These are phyloP conservation scores for Globisporangium cederbergense DNA, from an alignment of 352 stramenopile species.

Conservation along the genomic window DNA sequence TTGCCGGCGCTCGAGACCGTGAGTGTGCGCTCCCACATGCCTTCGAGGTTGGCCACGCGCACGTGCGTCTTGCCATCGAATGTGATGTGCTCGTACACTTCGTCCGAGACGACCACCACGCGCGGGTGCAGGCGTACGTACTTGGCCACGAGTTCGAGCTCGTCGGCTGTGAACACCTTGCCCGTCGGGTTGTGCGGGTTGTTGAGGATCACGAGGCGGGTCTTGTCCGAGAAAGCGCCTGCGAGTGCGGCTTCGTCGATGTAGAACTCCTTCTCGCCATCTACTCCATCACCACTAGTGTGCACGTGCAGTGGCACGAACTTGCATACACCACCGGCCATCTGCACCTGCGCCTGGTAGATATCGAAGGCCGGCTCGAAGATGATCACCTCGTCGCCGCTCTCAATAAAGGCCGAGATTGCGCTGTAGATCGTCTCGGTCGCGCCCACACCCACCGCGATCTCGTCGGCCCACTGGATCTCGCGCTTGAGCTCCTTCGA, in stretches of 20 bases:
- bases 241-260: constrained; percentile 88
- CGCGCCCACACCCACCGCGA: constrained; percentile 93
- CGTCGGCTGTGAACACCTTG: constrained; percentile 93
- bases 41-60: constrained; percentile 72
- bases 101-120: constrained; percentile 95
- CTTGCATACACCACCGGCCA: constrained; percentile 72
- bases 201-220: constrained; percentile 95
- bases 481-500: constrained; percentile 73
- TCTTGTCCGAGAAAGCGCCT: constrained; percentile 87
- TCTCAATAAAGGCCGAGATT: constrained; percentile 90
- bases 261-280: constrained; percentile 58
- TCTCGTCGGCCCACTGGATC: constrained; percentile 89
- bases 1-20: constrained; percentile 91
- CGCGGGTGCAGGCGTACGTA: constrained; percentile 80
- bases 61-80: constrained; percentile 75
- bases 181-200: constrained; percentile 98
- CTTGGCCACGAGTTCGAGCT: constrained; percentile 93
- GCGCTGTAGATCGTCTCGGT: constrained; percentile 95
- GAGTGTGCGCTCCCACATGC: constrained; percentile 85
- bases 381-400: constrained; percentile 95
- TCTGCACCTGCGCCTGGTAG: constrained; percentile 89
- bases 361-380: constrained; percentile 98
- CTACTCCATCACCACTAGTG: constrained; percentile 12
- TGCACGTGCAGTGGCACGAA: constrained; percentile 83
- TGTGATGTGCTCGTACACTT: constrained; percentile 98